phyloP scores from a whole-genome alignment of 1,284 basidiomycete genomes.

The Microbotryum saponariae region DNA sequence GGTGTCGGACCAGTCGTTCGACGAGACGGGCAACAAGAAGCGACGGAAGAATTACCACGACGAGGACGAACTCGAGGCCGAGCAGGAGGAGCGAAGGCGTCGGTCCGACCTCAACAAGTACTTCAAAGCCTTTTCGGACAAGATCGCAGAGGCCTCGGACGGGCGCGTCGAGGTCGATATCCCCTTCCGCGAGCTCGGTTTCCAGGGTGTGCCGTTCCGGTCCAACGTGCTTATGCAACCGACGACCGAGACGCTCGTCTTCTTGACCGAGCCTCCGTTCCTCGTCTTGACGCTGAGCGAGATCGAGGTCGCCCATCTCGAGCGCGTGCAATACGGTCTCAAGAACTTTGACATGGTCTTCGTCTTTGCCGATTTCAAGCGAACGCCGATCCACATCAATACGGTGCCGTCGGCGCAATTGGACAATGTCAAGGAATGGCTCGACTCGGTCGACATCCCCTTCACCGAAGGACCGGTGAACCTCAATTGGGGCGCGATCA shows the following conservation, averaged over 20 bases:
- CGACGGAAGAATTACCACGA: slow-evolving; percentile 86
- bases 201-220: slow-evolving; percentile 93
- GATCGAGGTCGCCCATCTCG: slow-evolving; percentile 92
- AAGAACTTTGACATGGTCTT: slow-evolving; percentile 97
- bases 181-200: slow-evolving; percentile 94
- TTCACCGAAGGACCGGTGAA: slow-evolving; percentile 96
- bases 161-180: slow-evolving; percentile 88
- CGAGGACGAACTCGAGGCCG: slow-evolving; percentile 98
- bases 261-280: slow-evolving; percentile 92
- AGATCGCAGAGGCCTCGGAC: slow-evolving; percentile 71
- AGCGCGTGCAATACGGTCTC: slow-evolving; percentile 92
- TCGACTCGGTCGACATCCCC: slow-evolving; percentile 95
- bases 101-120: slow-evolving; percentile 86
- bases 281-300: slow-evolving; percentile 89
- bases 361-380: slow-evolving; percentile 93
- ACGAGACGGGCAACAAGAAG: slow-evolving; percentile 98
- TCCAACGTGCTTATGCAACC: slow-evolving; percentile 91
- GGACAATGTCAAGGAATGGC: slow-evolving; percentile 96
- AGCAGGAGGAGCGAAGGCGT: slow-evolving; percentile 90
- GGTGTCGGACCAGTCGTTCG: slow-evolving; percentile 94
- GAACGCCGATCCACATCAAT: slow-evolving; percentile 85
- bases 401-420: slow-evolving; percentile 83
- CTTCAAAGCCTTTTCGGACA: slow-evolving; percentile 88
- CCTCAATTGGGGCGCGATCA: slow-evolving; percentile 90
- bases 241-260: slow-evolving; percentile 93